Evolutionary conservation across 2,329 filamentous ascomycete species (phyloP).

Genomic region (Neurospora sp.): DNA sequence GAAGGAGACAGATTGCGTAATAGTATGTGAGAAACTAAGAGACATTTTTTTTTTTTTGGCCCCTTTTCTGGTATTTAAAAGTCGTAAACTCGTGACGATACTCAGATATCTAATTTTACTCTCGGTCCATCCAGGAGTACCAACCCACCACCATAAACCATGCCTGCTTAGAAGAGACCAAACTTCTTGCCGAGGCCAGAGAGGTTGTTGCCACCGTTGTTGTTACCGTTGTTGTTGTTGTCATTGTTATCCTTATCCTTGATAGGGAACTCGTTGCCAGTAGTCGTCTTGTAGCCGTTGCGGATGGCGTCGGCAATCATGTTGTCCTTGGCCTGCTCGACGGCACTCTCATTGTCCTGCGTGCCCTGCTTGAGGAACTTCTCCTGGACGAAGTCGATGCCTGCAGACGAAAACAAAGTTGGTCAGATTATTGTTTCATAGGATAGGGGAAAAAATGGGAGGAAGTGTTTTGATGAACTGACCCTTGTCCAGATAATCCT

Average conservation of each 20-base stretch:
- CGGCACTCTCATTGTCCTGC: slow-evolving; percentile 61
- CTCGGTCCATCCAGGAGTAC: not conserved
- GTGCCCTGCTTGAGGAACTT: slow-evolving; percentile 58
- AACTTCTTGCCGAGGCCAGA: not conserved
- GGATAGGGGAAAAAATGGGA: not conserved
- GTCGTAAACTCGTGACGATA: not conserved
- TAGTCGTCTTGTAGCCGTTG: slow-evolving; percentile 55
- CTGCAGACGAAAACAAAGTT: slow-evolving; percentile 30
- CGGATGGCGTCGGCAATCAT: slow-evolving; percentile 66
- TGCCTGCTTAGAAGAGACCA: not conserved
- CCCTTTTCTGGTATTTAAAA: not conserved
- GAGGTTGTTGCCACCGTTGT: not conserved
- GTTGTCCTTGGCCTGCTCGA: slow-evolving; percentile 78
- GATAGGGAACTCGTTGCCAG: slow-evolving; percentile 60
- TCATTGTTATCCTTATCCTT: slow-evolving; percentile 49
- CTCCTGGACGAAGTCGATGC: slow-evolving; percentile 69
- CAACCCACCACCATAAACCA: not conserved
- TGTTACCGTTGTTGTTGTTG: not conserved
- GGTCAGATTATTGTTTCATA: not conserved
- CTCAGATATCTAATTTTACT: not conserved
- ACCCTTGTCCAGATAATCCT: slow-evolving; percentile 79
- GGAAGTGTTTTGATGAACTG: slow-evolving; percentile 1
- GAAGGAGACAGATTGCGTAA: not conserved
- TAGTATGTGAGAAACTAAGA: not conserved
- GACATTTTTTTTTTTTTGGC: not conserved